phyloP scores from a whole-genome alignment of 345 rosid species.

The Tarenaya hassleriana region DNA sequence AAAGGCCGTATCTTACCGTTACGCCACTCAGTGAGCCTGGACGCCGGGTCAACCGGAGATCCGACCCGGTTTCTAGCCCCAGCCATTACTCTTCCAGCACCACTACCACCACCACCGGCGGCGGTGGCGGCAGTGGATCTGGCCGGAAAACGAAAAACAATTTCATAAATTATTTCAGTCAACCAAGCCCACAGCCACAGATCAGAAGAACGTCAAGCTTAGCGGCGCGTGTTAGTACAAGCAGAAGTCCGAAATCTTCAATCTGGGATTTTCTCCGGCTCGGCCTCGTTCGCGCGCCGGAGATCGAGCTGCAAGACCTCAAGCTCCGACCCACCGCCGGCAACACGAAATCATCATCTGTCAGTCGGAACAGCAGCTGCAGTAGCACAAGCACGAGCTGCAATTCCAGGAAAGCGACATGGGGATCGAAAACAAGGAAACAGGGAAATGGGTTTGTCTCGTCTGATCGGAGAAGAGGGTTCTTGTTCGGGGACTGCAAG shows the following conservation, averaged over 20 bases:
- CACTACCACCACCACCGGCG: slow-evolving; percentile 1
- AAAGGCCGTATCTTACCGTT: slow-evolving; percentile 64
- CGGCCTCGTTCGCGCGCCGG: slow-evolving; percentile 75
- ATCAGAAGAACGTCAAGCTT: slow-evolving; percentile 39
- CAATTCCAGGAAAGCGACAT: slow-evolving; percentile 23
- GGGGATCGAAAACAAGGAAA: not conserved
- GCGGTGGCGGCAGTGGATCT: slow-evolving; percentile 1
- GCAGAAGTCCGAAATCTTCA: slow-evolving; percentile 41
- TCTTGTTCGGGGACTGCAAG: slow-evolving; percentile 46
- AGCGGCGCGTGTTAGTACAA: slow-evolving; percentile 23
- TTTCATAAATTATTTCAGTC: slow-evolving; percentile 37
- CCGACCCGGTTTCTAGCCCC: slow-evolving; percentile 19
- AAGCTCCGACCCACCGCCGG: slow-evolving; percentile 32
- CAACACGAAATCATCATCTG: slow-evolving; percentile 31
- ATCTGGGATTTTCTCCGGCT: slow-evolving; percentile 63
- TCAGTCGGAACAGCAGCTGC: slow-evolving; percentile 54
- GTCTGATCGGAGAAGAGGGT: slow-evolving; percentile 32
- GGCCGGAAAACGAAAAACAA: slow-evolving; percentile 40
- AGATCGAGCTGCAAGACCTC: slow-evolving; percentile 52
- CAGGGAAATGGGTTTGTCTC: slow-evolving; percentile 21
- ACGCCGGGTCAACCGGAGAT: slow-evolving; percentile 24
- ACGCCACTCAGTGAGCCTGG: slow-evolving; percentile 56
- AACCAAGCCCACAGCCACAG: slow-evolving; percentile 78
- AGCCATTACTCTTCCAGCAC: slow-evolving; percentile 28
- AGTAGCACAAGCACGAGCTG: slow-evolving; percentile 41